Base-by-base conservation (phyloP, 2,329 filamentous ascomycete genomes). In the Periconia macrospinosa region DNA sequence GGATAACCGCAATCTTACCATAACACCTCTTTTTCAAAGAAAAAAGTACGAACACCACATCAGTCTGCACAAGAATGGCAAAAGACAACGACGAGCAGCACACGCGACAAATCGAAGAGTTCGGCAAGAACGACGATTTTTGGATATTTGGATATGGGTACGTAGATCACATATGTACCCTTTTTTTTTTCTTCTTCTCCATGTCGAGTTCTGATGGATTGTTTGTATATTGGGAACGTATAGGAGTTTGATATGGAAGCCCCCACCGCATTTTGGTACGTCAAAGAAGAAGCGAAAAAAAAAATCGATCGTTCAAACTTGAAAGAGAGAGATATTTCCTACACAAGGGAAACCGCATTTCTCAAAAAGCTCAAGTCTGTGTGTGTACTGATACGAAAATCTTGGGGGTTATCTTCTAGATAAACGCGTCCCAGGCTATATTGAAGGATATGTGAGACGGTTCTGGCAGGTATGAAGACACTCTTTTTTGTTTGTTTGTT, bases 141-240 rank as follows among this genome's bases (percentile, higher is more conserved):
- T 99, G 94, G 94, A 81, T 99, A 44, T 97, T 96, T 75, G 94
- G 94, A 57, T 99, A 97, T 70, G 94, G 93, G 93, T 96, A 79
- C 61, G 81, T n/a, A n/a, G n/a, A n/a, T n/a, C n/a, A 44, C 33
- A 14, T 37, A 37, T 13, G 11, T 37, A n/a, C 5, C 5, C 11
- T 13, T 37, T 37, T 37, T 13, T 33, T 33, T 7, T 33, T 33
- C 13, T 7, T 33, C 30, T 33, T 8, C 7, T 33, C 30, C 30
- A 13, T 33, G n/a, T 33, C 30, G 30, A 33, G 33, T 3, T 14
- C 11, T 37, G 11, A 6, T 37, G 33, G 33, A 3, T 37, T 13
- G 11, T 14, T n/a, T 37, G 5, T 37, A 6, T 3, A n/a, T 37
- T 37, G 33, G 5, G 55, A 30, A 9, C 13, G 17, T 37, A 40